Conservation (phyloP, 495 filamentous ascomycete species). For the Durotheca rogersii region DNA sequence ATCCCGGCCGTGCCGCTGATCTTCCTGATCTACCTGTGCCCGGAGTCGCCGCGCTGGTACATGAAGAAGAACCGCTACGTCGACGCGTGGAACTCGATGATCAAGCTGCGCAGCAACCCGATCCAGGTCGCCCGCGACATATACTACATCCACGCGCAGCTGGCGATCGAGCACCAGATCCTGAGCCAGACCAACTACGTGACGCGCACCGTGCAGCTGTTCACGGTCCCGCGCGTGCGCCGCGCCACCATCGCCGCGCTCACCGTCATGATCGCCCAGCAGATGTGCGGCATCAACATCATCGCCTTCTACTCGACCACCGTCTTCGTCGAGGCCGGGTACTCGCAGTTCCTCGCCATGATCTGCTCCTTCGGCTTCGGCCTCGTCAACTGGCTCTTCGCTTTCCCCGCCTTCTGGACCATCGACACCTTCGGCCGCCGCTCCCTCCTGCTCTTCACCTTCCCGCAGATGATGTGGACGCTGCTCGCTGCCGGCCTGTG, state of each 20-base stretch:
- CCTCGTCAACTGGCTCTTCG: constrained; percentile 79
- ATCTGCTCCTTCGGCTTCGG: constrained; percentile 78
- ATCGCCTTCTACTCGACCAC: constrained; percentile 85
- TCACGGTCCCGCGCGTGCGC: constrained; percentile 60
- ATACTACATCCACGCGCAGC: constrained; percentile 68
- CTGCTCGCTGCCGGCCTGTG: constrained; percentile 70
- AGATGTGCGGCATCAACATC: constrained; percentile 86
- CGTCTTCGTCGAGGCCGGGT: constrained; percentile 66
- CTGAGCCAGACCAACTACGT: constrained; percentile 45
- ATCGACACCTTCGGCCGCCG: constrained; percentile 86
- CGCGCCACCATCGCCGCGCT: constrained; percentile 62
- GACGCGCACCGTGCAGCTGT: constrained; percentile 57
- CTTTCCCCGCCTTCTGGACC: constrained; percentile 77
- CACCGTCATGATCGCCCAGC: constrained; percentile 75
- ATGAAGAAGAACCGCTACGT: constrained; percentile 63
- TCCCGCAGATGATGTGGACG: constrained; percentile 82
- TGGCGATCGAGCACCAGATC: constrained; percentile 44
- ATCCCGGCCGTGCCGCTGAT: constrained; percentile 71
- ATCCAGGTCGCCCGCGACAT: constrained; percentile 76
- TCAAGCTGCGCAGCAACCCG: constrained; percentile 60
- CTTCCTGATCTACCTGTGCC: constrained; percentile 68
- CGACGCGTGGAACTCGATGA: constrained; percentile 63
- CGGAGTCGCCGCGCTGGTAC: constrained; percentile 67
- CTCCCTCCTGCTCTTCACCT: constrained; percentile 75
- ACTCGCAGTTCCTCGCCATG: constrained; percentile 58